These are phyloP conservation scores for Colletotrichum theobromicola DNA, from an alignment of 2,329 filamentous ascomycete genomes.

Conservation along the genomic window DNA sequence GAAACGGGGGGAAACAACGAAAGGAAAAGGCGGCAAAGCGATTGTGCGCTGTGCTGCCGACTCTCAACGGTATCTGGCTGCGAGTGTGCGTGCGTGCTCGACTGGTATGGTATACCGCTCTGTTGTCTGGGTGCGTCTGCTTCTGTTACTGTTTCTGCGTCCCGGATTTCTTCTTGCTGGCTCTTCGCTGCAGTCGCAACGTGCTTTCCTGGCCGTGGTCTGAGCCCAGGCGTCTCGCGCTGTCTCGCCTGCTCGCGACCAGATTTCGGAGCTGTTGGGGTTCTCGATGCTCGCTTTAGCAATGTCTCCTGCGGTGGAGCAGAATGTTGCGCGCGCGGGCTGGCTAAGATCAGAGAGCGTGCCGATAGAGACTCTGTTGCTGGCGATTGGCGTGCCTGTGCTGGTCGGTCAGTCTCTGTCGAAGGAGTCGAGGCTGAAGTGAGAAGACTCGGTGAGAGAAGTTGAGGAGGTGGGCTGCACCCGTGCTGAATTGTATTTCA, in stretches of 20 bases:
- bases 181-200: conserved; percentile 6
- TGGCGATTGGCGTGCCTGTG: conserved; percentile 21
- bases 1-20: conserved; percentile 10
- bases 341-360: conserved; percentile 18
- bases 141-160: conserved; percentile 1
- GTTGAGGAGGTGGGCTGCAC: conserved; percentile 34
- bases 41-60: not conserved
- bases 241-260: conserved; percentile 1
- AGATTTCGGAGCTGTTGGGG: conserved; percentile 1
- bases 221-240: conserved; percentile 1
- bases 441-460: conserved; percentile 46
- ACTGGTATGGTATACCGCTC: conserved; percentile 8
- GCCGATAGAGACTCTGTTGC: conserved; percentile 20
- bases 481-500: conserved; percentile 46
- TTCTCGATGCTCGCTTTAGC: conserved; percentile 15
- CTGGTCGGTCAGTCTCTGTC: conserved; percentile 22
- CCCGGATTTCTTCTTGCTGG: not conserved
- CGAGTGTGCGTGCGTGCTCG: not conserved
- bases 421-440: conserved; percentile 36
- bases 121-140: conserved; percentile 9
- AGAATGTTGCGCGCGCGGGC: conserved; percentile 15
- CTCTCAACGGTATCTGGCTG: not conserved
- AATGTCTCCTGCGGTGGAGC: conserved; percentile 21
- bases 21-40: conserved; percentile 20
- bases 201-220: conserved; percentile 10